Percentiles rank a stretch among this genome's conserved stretches.
Evolutionary conservation across 2,329 filamentous ascomycete genomes (phyloP).

Genomic region (Fusarium vanettenii): DNA sequence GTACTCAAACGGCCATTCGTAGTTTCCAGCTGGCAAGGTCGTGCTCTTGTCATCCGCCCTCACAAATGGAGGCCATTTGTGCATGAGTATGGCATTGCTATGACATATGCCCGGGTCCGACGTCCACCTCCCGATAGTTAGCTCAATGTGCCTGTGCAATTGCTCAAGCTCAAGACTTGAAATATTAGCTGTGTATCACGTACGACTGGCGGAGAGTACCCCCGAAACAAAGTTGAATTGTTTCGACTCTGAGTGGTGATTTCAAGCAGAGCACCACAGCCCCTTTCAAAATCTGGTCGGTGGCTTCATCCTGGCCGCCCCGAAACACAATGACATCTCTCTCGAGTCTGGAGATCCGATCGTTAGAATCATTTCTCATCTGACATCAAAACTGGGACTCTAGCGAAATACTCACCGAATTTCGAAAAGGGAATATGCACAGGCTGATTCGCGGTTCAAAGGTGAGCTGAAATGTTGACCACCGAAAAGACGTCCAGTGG

Average conservation of each 20-base stretch:
- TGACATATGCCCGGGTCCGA: conserved; percentile 66
- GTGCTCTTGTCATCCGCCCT: conserved; percentile 61
- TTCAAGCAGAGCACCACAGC: conserved; percentile 78
- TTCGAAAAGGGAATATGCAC: conserved; percentile 54
- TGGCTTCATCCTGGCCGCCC: conserved; percentile 77
- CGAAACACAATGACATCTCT: conserved; percentile 83
- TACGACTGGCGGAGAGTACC: conserved; percentile 75
- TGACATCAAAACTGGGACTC: neutral
- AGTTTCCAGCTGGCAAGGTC: conserved; percentile 76
- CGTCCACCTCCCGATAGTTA: conserved; percentile 53
- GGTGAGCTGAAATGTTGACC: neutral
- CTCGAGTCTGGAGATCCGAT: conserved; percentile 67
- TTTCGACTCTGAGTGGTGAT: conserved; percentile 74
- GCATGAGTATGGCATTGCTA: conserved; percentile 69
- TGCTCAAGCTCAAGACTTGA: neutral
- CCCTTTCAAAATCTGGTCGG: conserved; percentile 78
- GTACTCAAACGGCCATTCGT: conserved; percentile 84
- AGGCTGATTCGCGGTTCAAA: neutral
- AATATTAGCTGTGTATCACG: conserved; percentile 46
- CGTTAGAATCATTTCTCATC: neutral
- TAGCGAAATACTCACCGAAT: conserved; percentile 58
- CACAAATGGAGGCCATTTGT: conserved; percentile 76
- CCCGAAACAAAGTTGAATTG: conserved; percentile 76
- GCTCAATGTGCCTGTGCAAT: neutral
- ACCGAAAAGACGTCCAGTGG: neutral